phyloP scores from a whole-genome alignment of 495 filamentous ascomycete genomes.

The Penicillium ochrochloron region DNA sequence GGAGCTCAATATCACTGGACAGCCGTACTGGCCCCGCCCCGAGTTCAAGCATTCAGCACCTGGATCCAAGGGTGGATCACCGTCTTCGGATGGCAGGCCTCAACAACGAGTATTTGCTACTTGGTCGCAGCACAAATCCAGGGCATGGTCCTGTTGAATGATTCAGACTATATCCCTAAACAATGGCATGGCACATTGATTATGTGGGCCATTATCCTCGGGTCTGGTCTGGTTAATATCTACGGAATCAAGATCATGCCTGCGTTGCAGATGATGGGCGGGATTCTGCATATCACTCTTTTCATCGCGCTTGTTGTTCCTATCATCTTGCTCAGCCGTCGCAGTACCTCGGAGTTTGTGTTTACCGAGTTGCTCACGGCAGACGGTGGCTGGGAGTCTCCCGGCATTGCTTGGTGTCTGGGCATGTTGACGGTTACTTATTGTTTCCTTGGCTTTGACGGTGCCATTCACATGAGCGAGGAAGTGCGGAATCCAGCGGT shows the following conservation, averaged over 20 bases:
- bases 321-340: constrained; percentile 45
- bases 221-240: constrained; percentile 45
- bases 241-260: constrained; percentile 47
- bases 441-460: constrained; percentile 37
- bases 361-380: constrained; percentile 44
- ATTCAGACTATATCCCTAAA: constrained; percentile 41
- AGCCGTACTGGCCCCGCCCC: constrained; percentile 28
- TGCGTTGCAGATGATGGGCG: constrained; percentile 47
- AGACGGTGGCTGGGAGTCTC: constrained; percentile 37
- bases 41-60: constrained; percentile 27
- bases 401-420: constrained; percentile 47
- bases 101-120: constrained; percentile 38
- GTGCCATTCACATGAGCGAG: constrained; percentile 40
- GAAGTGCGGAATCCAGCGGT: constrained; percentile 44
- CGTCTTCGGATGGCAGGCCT: constrained; percentile 46
- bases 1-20: constrained; percentile 40
- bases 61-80: constrained; percentile 43
- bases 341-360: constrained; percentile 46
- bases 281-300: constrained; percentile 50
- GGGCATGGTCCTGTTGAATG: constrained; percentile 48
- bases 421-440: constrained; percentile 40
- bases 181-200: constrained; percentile 54
- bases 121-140: constrained; percentile 47
- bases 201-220: constrained; percentile 41
- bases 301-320: constrained; percentile 52